These are phyloP conservation scores for Sporisorium graminicola DNA, from an alignment of 1,284 basidiomycete genomes.

Conservation along the genomic window DNA sequence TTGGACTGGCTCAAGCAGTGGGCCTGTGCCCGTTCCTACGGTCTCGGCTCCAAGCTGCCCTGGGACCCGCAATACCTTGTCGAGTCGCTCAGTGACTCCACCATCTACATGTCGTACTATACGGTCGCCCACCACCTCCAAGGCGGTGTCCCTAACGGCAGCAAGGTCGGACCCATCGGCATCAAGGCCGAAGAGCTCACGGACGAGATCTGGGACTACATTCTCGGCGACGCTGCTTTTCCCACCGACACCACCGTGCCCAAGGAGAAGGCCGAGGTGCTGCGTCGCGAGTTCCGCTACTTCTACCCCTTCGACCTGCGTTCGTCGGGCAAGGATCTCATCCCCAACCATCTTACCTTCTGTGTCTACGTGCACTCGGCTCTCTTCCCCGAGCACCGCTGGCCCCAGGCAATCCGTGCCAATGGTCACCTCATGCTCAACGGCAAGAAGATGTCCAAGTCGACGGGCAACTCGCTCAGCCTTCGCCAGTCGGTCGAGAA, in stretches of 20 bases:
- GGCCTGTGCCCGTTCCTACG: slow-evolving; percentile 98
- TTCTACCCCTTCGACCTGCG: slow-evolving; percentile 99
- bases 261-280: slow-evolving; percentile 81
- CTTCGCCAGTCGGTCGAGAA: slow-evolving; percentile 71
- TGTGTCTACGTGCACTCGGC: slow-evolving; percentile 94
- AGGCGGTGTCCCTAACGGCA: slow-evolving; percentile 80
- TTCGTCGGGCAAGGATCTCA: slow-evolving; percentile 98
- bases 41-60: slow-evolving; percentile 93
- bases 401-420: slow-evolving; percentile 90
- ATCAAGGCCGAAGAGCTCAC: slow-evolving; percentile 93
- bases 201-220: slow-evolving; percentile 96
- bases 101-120: slow-evolving; percentile 99
- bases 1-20: slow-evolving; percentile 97
- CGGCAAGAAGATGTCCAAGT: slow-evolving; percentile 99
- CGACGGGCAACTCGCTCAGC: slow-evolving; percentile 77
- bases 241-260: slow-evolving; percentile 77
- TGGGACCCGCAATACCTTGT: slow-evolving; percentile 98
- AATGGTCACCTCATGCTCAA: slow-evolving; percentile 99
- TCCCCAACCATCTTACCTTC: slow-evolving; percentile 96
- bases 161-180: slow-evolving; percentile 83
- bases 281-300: slow-evolving; percentile 94
- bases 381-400: slow-evolving; percentile 92
- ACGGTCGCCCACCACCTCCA: slow-evolving; percentile 78
- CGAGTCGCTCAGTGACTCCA: slow-evolving; percentile 96
- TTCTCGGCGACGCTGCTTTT: slow-evolving; percentile 83